phyloP scores from a whole-genome alignment of 108 stramenopile genomes.

The Phaeodactylum tricornutum region DNA sequence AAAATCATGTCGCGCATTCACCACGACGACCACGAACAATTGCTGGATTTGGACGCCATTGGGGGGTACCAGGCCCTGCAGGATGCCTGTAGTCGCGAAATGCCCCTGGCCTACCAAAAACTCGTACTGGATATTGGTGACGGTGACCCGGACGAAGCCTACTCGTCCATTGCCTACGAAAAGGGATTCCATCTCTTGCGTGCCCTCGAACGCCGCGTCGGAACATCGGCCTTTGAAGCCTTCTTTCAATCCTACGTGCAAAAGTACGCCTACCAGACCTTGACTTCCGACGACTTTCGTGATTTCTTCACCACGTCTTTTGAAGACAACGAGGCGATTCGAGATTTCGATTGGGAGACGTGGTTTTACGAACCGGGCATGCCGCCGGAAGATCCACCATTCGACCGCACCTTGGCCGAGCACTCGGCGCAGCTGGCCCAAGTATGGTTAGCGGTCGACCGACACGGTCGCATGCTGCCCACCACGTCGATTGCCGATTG shows the following conservation, averaged over 20 bases:
- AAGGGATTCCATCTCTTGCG: constrained; percentile 83
- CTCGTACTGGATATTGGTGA: constrained; percentile 77
- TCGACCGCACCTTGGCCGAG: constrained; percentile 66
- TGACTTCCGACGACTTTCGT: constrained; percentile 72
- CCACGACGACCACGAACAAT: constrained; percentile 34
- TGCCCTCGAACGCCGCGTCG: constrained; percentile 79
- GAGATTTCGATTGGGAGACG: constrained; percentile 67
- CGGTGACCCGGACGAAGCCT: constrained; percentile 95
- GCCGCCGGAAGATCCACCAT: constrained; percentile 56
- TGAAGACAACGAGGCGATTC: constrained; percentile 10
- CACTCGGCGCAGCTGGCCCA: constrained; percentile 62
- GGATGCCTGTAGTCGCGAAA: constrained; percentile 35
- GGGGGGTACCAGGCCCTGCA: constrained; percentile 57
- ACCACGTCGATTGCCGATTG: constrained; percentile 41
- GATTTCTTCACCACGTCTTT: constrained; percentile 67
- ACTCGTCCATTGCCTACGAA: constrained; percentile 79
- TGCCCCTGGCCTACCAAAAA: constrained; percentile 58
- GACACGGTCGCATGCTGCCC: constrained; percentile 17
- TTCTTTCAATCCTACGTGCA: constrained; percentile 87
- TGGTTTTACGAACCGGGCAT: constrained; percentile 82
- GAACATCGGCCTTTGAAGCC: constrained; percentile 56
- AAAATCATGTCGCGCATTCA: constrained; percentile 87
- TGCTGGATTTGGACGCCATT: constrained; percentile 83
- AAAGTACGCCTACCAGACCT: constrained; percentile 56
- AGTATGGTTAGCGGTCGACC: constrained; percentile 51